Evolutionary conservation across 106 monocot genomes (phyloP).

Genomic region (Gastrodia elata): DNA sequence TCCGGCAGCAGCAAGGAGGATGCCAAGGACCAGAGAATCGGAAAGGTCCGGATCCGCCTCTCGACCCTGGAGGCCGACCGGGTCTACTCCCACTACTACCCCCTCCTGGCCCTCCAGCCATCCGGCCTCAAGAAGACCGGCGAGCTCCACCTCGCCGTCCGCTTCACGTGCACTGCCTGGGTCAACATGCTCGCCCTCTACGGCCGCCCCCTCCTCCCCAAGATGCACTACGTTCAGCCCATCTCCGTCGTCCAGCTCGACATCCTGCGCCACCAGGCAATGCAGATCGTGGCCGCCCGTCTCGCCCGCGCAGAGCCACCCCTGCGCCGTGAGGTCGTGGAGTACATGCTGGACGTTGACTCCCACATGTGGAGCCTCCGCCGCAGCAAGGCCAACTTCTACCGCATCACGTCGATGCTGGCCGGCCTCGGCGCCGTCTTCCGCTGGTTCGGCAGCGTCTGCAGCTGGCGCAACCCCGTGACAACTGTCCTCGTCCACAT

Average conservation of each 20-base stretch:
- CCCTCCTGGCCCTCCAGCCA: conserved; percentile 31
- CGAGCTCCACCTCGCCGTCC: conserved; percentile 41
- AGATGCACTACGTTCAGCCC: conserved; percentile 53
- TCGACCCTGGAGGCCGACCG: conserved; percentile 38
- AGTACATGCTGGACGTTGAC: conserved; percentile 51
- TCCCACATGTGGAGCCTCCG: conserved; percentile 50
- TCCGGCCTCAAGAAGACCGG: conserved; percentile 56
- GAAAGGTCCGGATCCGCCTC: conserved; percentile 45
- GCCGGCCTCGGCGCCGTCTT: conserved; percentile 15
- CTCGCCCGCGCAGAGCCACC: conserved; percentile 41
- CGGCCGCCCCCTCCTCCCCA: conserved; percentile 37
- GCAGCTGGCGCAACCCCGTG: conserved; percentile 43
- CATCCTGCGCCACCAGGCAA: conserved; percentile 40
- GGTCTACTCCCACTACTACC: conserved; percentile 49
- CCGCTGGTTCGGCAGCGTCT: conserved; percentile 34
- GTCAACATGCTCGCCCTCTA: conserved; percentile 46
- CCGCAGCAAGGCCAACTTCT: conserved; percentile 51
- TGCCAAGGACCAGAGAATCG: conserved; percentile 36
- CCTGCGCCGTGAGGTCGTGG: conserved; percentile 39
- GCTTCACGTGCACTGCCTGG: conserved; percentile 51
- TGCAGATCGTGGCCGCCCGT: conserved; percentile 39
- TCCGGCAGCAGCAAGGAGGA: conserved; percentile 18
- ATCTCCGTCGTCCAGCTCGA: conserved; percentile 38
- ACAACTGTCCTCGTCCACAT: conserved; percentile 38
- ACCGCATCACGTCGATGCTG: conserved; percentile 35